phyloP scores from a whole-genome alignment of 192 early-diverging fungal species.

The Allomyces macrogynus region DNA sequence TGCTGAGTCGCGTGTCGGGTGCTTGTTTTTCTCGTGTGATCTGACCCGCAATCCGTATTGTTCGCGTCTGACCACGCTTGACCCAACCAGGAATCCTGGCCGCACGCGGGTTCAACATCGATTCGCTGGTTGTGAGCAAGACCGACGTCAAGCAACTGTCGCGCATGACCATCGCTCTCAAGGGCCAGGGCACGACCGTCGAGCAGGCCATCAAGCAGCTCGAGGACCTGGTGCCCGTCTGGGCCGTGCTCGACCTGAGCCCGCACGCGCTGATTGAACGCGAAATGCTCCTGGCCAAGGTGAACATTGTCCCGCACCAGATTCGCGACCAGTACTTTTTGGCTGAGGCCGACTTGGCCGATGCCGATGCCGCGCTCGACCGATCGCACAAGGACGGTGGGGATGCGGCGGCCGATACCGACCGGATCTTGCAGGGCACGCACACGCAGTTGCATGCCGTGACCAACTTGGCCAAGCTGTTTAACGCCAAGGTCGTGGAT shows the following conservation, averaged over 20 bases:
- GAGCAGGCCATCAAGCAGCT: slow-evolving; percentile 87
- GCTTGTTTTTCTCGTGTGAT: slow-evolving; percentile 10
- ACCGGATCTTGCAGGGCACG: slow-evolving; percentile 26
- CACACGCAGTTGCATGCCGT: slow-evolving; percentile 55
- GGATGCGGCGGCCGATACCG: not conserved
- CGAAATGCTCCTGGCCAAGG: slow-evolving; percentile 83
- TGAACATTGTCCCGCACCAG: slow-evolving; percentile 56
- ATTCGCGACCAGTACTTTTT: slow-evolving; percentile 20
- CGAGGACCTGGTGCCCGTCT: slow-evolving; percentile 91
- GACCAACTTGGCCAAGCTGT: slow-evolving; percentile 59
- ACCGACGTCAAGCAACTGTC: slow-evolving; percentile 83
- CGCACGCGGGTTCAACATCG: slow-evolving; percentile 90
- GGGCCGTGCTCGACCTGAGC: slow-evolving; percentile 95
- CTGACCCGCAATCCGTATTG: slow-evolving; percentile 9
- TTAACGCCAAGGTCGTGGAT: slow-evolving; percentile 73
- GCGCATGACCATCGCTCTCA: slow-evolving; percentile 91
- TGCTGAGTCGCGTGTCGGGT: slow-evolving; percentile 52
- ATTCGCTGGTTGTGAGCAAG: slow-evolving; percentile 85
- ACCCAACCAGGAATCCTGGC: slow-evolving; percentile 50
- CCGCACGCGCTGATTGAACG: slow-evolving; percentile 70
- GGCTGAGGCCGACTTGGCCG: too few species aligned
- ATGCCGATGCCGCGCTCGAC: slow-evolving; percentile 4
- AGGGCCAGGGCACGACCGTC: slow-evolving; percentile 57
- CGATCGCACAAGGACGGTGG: not conserved
- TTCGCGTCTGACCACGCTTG: not conserved